Evolutionary conservation across 805 yeast species (phyloP).

Genomic region (Cyberlindnera galapagoensis): DNA sequence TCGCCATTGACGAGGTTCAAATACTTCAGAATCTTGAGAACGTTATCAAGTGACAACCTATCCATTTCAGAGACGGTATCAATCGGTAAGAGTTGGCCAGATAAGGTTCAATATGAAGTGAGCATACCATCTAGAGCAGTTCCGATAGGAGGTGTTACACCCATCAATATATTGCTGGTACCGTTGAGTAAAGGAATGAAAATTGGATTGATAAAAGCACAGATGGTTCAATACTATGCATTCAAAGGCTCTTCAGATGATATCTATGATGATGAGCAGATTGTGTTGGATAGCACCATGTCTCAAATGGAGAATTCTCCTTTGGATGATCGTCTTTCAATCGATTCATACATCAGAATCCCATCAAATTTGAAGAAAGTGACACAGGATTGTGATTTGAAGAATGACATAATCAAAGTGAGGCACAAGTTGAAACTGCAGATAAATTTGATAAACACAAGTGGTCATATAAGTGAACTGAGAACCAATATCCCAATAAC

Average conservation of each 20-base stretch:
- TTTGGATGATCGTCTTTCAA: slow-evolving; percentile 52
- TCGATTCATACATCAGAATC: slow-evolving; percentile 49
- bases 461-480: slow-evolving; percentile 79
- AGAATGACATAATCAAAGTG: slow-evolving; percentile 57
- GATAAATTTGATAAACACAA: slow-evolving; percentile 62
- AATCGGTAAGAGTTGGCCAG: slow-evolving; percentile 87
- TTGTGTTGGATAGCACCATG: slow-evolving; percentile 44
- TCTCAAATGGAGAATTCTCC: slow-evolving; percentile 37
- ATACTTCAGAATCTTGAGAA: slow-evolving; percentile 73
- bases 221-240: slow-evolving; percentile 58
- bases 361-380: slow-evolving; percentile 67
- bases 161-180: slow-evolving; percentile 60
- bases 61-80: slow-evolving; percentile 75
- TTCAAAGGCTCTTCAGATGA: slow-evolving; percentile 51
- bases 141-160: slow-evolving; percentile 74
- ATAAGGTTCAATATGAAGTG: slow-evolving; percentile 80
- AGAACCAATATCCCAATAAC: slow-evolving; percentile 80
- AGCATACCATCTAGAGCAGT: slow-evolving; percentile 81
- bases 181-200: slow-evolving; percentile 76
- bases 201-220: slow-evolving; percentile 60
- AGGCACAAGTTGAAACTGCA: slow-evolving; percentile 76
- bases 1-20: slow-evolving; percentile 39
- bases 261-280: slow-evolving; percentile 53
- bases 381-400: slow-evolving; percentile 79
- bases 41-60: slow-evolving; percentile 73